These are phyloP conservation scores for Gliomastix tumulicola DNA, from an alignment of 2,329 filamentous ascomycete species.

Conservation along the genomic window DNA sequence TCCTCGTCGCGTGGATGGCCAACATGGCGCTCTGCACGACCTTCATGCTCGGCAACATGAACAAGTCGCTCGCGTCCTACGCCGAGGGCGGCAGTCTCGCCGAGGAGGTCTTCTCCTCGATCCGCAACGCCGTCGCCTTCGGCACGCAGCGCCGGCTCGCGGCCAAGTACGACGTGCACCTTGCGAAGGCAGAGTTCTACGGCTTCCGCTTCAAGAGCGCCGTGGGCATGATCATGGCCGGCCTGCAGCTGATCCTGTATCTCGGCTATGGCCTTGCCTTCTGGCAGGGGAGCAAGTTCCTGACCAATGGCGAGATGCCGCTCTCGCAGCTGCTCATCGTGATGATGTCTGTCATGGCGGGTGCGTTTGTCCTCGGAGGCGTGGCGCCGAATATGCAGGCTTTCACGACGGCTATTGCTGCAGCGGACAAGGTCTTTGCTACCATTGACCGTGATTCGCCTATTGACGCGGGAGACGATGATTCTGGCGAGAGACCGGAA, in stretches of 20 bases:
- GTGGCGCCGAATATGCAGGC: slow-evolving; percentile 80
- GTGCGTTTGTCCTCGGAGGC: slow-evolving; percentile 85
- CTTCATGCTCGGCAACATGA: slow-evolving; percentile 77
- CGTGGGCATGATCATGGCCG: slow-evolving; percentile 72
- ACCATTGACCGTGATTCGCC: slow-evolving; percentile 88
- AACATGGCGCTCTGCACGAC: slow-evolving; percentile 67
- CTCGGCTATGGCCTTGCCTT: slow-evolving; percentile 84
- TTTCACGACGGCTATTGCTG: slow-evolving; percentile 76
- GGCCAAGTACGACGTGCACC: slow-evolving; percentile 71
- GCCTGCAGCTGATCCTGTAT: slow-evolving; percentile 79
- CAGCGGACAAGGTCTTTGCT: slow-evolving; percentile 85
- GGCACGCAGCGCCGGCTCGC: slow-evolving; percentile 88
- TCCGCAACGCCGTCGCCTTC: slow-evolving; percentile 88
- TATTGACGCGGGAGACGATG: slow-evolving; percentile 65
- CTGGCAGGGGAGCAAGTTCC: slow-evolving; percentile 76
- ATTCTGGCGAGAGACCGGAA: slow-evolving; percentile 61
- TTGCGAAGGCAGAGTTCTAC: slow-evolving; percentile 65
- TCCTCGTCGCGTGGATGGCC: slow-evolving; percentile 68
- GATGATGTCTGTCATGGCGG: slow-evolving; percentile 85
- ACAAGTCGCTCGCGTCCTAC: slow-evolving; percentile 70
- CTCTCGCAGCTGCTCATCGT: slow-evolving; percentile 75
- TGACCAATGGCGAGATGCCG: slow-evolving; percentile 57
- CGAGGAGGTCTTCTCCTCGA: slow-evolving; percentile 90
- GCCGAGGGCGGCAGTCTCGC: slow-evolving; percentile 80
- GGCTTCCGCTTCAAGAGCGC: slow-evolving; percentile 70